phyloP scores from a whole-genome alignment of 2,329 filamentous ascomycete species.

The Alternaria alternata region DNA sequence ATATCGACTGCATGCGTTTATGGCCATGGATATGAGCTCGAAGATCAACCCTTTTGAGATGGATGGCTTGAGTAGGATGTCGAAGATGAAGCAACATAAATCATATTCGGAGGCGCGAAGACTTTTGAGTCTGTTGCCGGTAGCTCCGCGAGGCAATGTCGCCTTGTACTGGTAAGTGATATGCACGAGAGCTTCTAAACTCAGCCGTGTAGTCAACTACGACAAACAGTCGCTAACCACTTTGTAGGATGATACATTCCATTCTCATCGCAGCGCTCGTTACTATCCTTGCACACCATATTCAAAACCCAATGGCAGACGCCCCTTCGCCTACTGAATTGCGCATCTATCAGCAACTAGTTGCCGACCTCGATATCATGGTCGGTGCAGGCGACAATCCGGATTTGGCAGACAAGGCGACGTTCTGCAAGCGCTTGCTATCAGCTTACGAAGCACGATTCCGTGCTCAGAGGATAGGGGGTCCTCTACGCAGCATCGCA shows the following conservation, averaged over 20 bases:
- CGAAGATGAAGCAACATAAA: constrained; percentile 22
- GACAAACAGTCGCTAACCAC: neutral
- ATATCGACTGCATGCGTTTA: constrained; percentile 29
- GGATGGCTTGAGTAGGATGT: constrained; percentile 22
- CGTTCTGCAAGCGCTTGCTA: constrained; percentile 26
- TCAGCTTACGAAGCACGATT: constrained; percentile 13
- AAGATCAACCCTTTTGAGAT: constrained; percentile 30
- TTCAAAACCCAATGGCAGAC: constrained; percentile 17
- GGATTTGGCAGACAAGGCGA: constrained; percentile 22
- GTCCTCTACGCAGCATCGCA: neutral
- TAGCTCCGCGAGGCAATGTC: constrained; percentile 31
- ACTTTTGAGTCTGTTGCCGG: constrained; percentile 25
- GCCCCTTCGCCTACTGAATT: constrained; percentile 14
- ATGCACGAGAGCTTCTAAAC: neutral
- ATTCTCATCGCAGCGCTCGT: constrained; percentile 30
- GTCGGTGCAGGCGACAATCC: constrained; percentile 17
- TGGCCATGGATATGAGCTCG: constrained; percentile 22
- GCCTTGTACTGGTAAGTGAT: constrained; percentile 31
- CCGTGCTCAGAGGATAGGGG: neutral
- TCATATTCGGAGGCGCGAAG: constrained; percentile 27
- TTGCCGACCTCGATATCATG: constrained; percentile 21
- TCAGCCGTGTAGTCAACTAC: neutral
- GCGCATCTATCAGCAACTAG: constrained; percentile 16
- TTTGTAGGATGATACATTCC: constrained; percentile 20
- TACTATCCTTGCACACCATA: constrained; percentile 31